Base-by-base conservation (phyloP, 768 basidiomycete species). In the Psilocybe subaeruginosa region DNA sequence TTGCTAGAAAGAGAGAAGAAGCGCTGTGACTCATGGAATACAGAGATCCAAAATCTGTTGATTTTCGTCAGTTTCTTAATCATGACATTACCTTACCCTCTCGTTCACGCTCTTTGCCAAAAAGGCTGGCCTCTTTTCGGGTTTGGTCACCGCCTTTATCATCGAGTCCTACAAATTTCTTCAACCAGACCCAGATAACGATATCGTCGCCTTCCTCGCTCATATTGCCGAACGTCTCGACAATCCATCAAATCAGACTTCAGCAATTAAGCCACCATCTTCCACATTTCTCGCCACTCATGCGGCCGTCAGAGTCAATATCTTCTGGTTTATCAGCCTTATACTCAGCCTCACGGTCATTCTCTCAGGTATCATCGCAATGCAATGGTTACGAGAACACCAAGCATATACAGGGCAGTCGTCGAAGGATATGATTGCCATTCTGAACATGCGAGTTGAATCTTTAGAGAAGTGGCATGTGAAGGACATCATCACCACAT, bases 41-140 rank as follows among this genome's bases (percentile, higher is more conserved):
- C 46, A n/a, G 56, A 57, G 35, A 48, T 47, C 14, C 45, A 57
- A n/a, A 57, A 57, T 33, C 47, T 57, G 6, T 19, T 57, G 7
- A 47, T 57, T 49, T 57, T 57, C 19, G 56, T 57, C n/a, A 33
- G 56, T 56, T 17, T n/a, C 8, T 53, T 37, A 43, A 16, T 30
- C 23, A 19, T 4, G 8, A 16, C 3, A 17, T 35, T 53, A 14
- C 51, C 12, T 17, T 4, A 53, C 27, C 14, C 27, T 19, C 27
- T 19, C 7, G 6, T 35, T 9, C 30, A 49, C 37, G 17, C 14
- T 46, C 55, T 27, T 1, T 16, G 14, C 16, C 3, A 11, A 11
- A 9, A 23, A 57, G 56, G 56, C 56, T 35, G 56, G 45, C 50
- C 46, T 57, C 23, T 57, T 57, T 47, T 57, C 56, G 12, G 47